Evolutionary conservation across 805 yeast species (phyloP), one percentile per base, ranked within the genome.

Genomic region (Geotrichum ghanense): DNA sequence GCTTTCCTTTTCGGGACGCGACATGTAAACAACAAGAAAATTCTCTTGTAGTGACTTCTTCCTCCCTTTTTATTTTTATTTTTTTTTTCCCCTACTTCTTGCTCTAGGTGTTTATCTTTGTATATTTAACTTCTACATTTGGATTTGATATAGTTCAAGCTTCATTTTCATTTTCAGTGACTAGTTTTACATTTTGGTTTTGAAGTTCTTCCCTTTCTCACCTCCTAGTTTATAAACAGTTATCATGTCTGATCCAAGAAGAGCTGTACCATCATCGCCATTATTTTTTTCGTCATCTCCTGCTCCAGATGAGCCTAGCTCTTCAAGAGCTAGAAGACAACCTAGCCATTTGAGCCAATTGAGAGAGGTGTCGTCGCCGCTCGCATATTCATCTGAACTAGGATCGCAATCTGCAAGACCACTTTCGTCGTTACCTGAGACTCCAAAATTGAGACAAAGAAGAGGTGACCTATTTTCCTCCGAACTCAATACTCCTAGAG

Each of bases 381-480:
- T 31, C 7, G 37, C 37, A n/a, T 31, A 31, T 31, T 31, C 37
- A 6, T 31, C 37, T 12, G 37, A 31, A 12, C 10, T n/a, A 12
- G 37, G 37, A 5, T 31, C 37, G 10, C 37, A 31, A 31, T 5
- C 37, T 10, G 19, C 37, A 9, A 16, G 16, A 12, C 19, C 17
- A 31, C 37, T 19, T 31, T 31, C 37, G 7, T 31, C 37, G 4
- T 31, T n/a, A n/a, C 19, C 16, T n/a, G 37, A 31, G 7, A 9
- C 16, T 6, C 19, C 16, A 5, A 31, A 31, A n/a, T n/a, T n/a
- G n/a, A 31, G 37, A 31, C 37, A 72, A 48, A 69, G 78, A 47
- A 76, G 96, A 66, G 87, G 92, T 54, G 95, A 88, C 60, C 71
- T 87, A 45, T 81, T 81, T 59, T 75, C 81, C 0, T 71, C 81